Percentiles rank a stretch among this genome's conserved stretches.
These are phyloP conservation scores for Penicillium paradoxum DNA, from an alignment of 495 filamentous ascomycete genomes.

Conservation along the genomic window DNA sequence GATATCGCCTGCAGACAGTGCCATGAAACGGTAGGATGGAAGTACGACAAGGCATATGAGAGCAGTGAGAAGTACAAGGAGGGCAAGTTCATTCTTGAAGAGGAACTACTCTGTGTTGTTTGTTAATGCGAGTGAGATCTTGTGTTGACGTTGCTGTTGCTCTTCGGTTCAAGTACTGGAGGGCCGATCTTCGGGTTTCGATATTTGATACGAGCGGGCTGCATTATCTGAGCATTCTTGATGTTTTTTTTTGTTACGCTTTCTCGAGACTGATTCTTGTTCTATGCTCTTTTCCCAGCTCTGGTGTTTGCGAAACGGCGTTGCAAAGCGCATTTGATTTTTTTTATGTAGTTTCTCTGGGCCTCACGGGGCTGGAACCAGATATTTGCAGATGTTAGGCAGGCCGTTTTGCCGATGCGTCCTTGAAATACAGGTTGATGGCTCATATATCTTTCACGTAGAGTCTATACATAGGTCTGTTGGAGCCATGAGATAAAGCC, in stretches of 20 bases:
- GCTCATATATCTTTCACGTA: conserved; percentile 1
- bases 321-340: conserved; percentile 48
- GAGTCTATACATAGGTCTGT: too few relatives aligned
- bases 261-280: conserved; percentile 14
- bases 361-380: not conserved
- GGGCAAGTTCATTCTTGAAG: conserved; percentile 95
- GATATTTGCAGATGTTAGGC: not conserved
- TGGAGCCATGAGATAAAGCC: too few relatives aligned
- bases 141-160: not conserved
- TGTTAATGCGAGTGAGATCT: conserved; percentile 30
- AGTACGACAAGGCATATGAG: conserved; percentile 97
- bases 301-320: conserved; percentile 22
- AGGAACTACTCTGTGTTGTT: conserved; percentile 80
- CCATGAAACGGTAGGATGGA: conserved; percentile 92
- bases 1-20: conserved; percentile 89
- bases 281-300: conserved; percentile 11
- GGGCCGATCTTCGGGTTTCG: not conserved
- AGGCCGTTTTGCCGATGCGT: conserved; percentile 32
- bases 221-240: conserved; percentile 2
- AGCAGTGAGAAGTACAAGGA: conserved; percentile 94
- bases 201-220: not conserved
- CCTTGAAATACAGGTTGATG: not conserved
- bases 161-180: not conserved
- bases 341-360: conserved; percentile 46
- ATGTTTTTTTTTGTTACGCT: not conserved